phyloP scores from a whole-genome alignment of 176 grass and related monocot genomes.

The Pontederia crassipes region DNA sequence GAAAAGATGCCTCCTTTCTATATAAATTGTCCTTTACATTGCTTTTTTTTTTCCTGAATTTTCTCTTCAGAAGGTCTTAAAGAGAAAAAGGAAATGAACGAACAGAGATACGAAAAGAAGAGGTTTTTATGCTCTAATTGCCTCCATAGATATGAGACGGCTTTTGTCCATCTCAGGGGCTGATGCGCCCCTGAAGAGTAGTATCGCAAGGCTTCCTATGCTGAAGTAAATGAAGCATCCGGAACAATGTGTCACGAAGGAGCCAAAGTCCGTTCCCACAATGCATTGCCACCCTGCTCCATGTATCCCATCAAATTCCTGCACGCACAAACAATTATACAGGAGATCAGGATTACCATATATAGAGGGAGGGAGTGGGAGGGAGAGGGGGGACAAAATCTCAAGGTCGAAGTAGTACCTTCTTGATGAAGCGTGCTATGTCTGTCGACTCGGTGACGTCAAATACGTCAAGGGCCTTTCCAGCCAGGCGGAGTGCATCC shows the following conservation, averaged over 20 bases:
- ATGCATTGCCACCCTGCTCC: conserved; percentile 49
- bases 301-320: conserved; percentile 44
- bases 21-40: too few relatives aligned
- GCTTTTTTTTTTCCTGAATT: too few relatives aligned
- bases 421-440: conserved; percentile 48
- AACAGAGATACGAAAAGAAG: not conserved
- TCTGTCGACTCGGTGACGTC: conserved; percentile 38
- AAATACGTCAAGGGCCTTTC: conserved; percentile 45
- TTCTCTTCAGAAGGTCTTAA: too few relatives aligned
- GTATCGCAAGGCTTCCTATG: conserved; percentile 44
- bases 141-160: conserved; percentile 7
- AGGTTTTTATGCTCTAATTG: conserved; percentile 8
- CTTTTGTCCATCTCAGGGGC: not conserved
- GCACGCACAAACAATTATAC: not conserved
- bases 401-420: conserved; percentile 14
- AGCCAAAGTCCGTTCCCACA: conserved; percentile 46
- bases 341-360: not conserved
- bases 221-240: conserved; percentile 60
- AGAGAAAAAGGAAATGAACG: not conserved
- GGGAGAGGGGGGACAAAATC: too few relatives aligned
- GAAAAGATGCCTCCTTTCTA: too few relatives aligned
- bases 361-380: too few relatives aligned
- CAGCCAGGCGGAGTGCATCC: conserved; percentile 31
- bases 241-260: conserved; percentile 39
- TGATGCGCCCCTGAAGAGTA: conserved; percentile 30